A percentile compares a stretch with the other conserved stretches of the same genome.
Conservation (phyloP, 164 flowering plant genomes). For the Stephania yunnanensis region DNA sequence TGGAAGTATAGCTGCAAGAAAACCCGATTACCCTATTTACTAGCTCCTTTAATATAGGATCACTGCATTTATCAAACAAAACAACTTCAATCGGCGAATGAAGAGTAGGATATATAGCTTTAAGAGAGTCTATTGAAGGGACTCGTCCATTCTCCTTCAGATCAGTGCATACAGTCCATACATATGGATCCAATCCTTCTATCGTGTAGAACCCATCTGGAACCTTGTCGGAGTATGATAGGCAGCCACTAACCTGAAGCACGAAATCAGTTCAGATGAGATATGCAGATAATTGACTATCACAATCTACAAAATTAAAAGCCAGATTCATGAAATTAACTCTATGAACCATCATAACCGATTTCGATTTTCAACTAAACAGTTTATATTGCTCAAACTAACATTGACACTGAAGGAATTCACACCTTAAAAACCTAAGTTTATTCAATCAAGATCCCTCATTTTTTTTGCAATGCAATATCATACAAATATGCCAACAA, state of each 20-base stretch:
- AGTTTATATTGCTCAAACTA: no score
- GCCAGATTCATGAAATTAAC: neutral
- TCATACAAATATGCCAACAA: no score
- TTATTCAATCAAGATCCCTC: no score
- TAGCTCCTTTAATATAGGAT: constrained; percentile 67
- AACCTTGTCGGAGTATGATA: constrained; percentile 80
- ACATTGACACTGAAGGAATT: no score
- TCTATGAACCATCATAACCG: neutral
- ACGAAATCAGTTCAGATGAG: constrained; percentile 7
- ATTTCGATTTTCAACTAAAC: neutral
- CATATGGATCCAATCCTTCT: constrained; percentile 85
- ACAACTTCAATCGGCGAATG: constrained; percentile 69
- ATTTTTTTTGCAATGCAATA: no score
- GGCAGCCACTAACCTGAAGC: constrained; percentile 81
- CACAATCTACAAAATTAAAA: neutral
- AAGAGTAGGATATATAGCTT: constrained; percentile 43
- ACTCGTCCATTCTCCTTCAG: constrained; percentile 77
- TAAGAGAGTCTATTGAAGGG: constrained; percentile 81
- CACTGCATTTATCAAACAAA: constrained; percentile 68
- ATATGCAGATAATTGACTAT: neutral
- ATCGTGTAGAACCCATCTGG: constrained; percentile 92
- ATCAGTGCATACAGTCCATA: constrained; percentile 85
- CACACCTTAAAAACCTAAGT: no score
- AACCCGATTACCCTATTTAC: constrained; percentile 50
- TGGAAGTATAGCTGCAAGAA: constrained; percentile 55